Conservation (phyloP, 2,329 filamentous ascomycete genomes). For the Ophiostoma ulmi region DNA sequence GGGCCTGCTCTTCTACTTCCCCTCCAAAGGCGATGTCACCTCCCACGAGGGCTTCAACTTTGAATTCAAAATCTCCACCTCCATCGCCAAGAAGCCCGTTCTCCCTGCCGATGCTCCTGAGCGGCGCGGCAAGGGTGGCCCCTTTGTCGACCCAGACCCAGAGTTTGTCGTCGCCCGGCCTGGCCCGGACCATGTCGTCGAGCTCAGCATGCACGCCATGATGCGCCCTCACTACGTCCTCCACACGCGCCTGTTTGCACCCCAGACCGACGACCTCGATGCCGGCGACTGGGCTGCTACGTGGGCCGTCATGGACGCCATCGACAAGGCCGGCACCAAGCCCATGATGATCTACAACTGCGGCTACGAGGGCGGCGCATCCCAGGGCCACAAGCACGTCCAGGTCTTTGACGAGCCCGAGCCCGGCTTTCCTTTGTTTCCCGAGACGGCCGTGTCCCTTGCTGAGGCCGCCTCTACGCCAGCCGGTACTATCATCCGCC, state of each 20-base stretch:
- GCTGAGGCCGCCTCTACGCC: background rate
- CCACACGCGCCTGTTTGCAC: constrained; percentile 37
- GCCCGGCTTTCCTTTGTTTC: constrained; percentile 29
- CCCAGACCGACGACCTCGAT: constrained; percentile 38
- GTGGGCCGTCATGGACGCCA: constrained; percentile 35
- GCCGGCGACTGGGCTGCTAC: constrained; percentile 35
- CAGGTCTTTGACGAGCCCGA: constrained; percentile 38
- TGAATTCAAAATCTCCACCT: constrained; percentile 31
- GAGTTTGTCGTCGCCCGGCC: constrained; percentile 32
- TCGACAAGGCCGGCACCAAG: constrained; percentile 25
- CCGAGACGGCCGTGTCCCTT: constrained; percentile 21
- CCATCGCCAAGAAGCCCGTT: constrained; percentile 29
- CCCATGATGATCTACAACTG: constrained; percentile 44
- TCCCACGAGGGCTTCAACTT: constrained; percentile 27
- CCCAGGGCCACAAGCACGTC: constrained; percentile 43
- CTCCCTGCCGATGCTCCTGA: constrained; percentile 30
- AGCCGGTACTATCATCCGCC: constrained; percentile 21
- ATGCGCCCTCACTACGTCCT: constrained; percentile 37
- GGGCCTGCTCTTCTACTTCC: constrained; percentile 26
- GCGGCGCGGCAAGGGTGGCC: constrained; percentile 28
- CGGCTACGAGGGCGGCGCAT: constrained; percentile 40
- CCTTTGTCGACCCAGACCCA: constrained; percentile 33
- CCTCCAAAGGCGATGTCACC: constrained; percentile 24
- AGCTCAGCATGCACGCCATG: constrained; percentile 38
- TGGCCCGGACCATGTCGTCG: constrained; percentile 33